Percentiles rank a stretch among this genome's conserved stretches.
phyloP scores from a whole-genome alignment of 2,329 filamentous ascomycete species.

The Pleoardoris graminearum region DNA sequence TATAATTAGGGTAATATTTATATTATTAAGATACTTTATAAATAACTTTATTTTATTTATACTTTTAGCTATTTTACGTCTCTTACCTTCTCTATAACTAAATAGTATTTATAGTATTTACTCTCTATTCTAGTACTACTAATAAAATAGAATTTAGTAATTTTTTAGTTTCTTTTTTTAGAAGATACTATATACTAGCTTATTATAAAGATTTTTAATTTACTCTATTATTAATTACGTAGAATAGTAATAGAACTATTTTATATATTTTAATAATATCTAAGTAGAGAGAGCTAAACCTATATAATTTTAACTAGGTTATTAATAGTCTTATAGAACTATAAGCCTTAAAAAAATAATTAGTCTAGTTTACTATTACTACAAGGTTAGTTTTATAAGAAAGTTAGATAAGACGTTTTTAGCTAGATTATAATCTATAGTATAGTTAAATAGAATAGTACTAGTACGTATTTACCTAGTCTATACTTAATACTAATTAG shows the following conservation, averaged over 20 bases:
- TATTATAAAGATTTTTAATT: neutral
- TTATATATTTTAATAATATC: neutral
- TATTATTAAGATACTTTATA: neutral
- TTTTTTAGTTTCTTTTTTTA: constrained; percentile 1
- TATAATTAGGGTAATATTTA: neutral
- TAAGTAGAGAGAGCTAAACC: neutral
- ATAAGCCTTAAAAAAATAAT: constrained; percentile 1
- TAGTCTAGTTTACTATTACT: neutral
- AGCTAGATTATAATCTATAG: constrained; percentile 12
- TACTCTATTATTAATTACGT: neutral
- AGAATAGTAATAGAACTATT: constrained; percentile 3
- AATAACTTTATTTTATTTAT: neutral
- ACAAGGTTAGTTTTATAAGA: constrained; percentile 9
- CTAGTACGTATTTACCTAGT: constrained; percentile 11
- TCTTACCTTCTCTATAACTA: neutral
- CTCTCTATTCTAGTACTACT: neutral
- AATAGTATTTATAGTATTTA: neutral
- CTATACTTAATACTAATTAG: constrained; percentile 8
- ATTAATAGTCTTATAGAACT: neutral
- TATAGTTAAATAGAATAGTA: constrained; percentile 7
- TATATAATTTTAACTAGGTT: neutral
- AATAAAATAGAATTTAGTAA: neutral
- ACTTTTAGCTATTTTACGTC: neutral
- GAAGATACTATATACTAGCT: neutral
- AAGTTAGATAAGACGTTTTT: constrained; percentile 10